Percentiles rank a stretch among this genome's conserved stretches.
Evolutionary conservation across 345 rosid species (phyloP).

Genomic region (Excoecaria cochinchinensis): DNA sequence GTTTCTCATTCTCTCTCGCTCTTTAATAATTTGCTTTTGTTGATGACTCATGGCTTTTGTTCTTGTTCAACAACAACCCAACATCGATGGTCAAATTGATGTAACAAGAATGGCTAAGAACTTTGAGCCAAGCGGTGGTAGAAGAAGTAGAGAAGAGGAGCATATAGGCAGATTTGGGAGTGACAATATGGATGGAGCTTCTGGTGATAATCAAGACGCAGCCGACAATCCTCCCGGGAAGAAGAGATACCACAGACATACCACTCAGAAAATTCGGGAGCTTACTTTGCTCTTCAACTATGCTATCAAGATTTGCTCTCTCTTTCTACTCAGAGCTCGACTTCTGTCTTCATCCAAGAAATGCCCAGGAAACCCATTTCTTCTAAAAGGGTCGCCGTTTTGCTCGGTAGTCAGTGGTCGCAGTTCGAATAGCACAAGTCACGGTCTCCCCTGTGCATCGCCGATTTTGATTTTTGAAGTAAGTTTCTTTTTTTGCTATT

Average conservation of each 20-base stretch:
- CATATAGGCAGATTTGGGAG: constrained; percentile 91
- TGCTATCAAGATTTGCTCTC: too few species aligned
- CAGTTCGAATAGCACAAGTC: too few species aligned
- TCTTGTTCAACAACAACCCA: constrained; percentile 45
- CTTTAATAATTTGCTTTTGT: background rate
- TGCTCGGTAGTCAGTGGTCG: too few species aligned
- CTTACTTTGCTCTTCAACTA: too few species aligned
- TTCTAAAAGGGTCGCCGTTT: constrained; percentile 59
- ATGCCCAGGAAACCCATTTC: too few species aligned
- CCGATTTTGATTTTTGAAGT: too few species aligned
- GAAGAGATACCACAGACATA: constrained; percentile 99
- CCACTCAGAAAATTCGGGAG: constrained; percentile 99
- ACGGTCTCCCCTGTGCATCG: too few species aligned
- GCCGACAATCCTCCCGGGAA: constrained; percentile 83
- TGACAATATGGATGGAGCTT: constrained; percentile 86
- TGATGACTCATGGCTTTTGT: background rate
- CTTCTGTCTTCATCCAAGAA: too few species aligned
- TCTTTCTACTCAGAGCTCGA: too few species aligned
- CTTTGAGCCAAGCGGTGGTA: constrained; percentile 12
- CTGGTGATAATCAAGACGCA: constrained; percentile 94
- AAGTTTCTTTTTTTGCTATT: too few species aligned
- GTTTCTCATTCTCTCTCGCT: too few species aligned
- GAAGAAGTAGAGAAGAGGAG: constrained; percentile 33
- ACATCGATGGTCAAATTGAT: constrained; percentile 46
- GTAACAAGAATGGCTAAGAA: constrained; percentile 20